Evolutionary conservation across 495 filamentous ascomycete species (phyloP).

Genomic region (Neurospora discreta): DNA sequence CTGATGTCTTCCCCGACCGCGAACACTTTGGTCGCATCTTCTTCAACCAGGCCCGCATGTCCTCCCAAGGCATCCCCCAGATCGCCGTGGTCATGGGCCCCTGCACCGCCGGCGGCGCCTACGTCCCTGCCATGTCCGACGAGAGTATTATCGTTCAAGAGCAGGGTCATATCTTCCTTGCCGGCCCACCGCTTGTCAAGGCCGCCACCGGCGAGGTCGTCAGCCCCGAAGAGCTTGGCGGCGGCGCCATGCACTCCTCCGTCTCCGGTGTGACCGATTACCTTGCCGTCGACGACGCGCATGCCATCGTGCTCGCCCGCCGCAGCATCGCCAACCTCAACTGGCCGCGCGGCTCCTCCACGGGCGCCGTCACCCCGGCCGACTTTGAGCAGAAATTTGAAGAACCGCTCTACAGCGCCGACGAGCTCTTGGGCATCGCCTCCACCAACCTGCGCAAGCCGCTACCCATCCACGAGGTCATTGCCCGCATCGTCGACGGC

Average conservation of each 20-base stretch:
- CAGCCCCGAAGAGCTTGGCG: constrained; percentile 84
- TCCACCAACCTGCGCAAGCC: constrained; percentile 78
- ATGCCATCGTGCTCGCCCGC: constrained; percentile 79
- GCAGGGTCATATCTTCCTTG: constrained; percentile 93
- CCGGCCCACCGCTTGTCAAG: constrained; percentile 90
- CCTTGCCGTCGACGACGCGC: constrained; percentile 85
- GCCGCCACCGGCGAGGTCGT: constrained; percentile 93
- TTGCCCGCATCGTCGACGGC: constrained; percentile 88
- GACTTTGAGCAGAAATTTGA: constrained; percentile 18
- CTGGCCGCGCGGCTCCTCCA: constrained; percentile 43
- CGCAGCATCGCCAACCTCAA: constrained; percentile 82
- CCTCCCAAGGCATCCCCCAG: constrained; percentile 75
- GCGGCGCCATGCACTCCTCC: constrained; percentile 82
- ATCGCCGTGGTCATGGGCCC: constrained; percentile 95
- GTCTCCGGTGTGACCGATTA: constrained; percentile 96
- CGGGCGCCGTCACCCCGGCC: constrained; percentile 3
- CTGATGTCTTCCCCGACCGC: constrained; percentile 90
- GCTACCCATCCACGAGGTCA: constrained; percentile 79
- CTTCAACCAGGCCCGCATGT: constrained; percentile 97
- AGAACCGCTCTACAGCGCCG: constrained; percentile 72
- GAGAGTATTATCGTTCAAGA: constrained; percentile 93
- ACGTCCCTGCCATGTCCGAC: constrained; percentile 95
- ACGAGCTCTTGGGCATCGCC: constrained; percentile 78
- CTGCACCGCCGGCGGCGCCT: constrained; percentile 93
- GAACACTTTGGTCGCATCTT: constrained; percentile 98